These are phyloP conservation scores for Ogataea henricii DNA, from an alignment of 805 yeast genomes.

Conservation along the genomic window DNA sequence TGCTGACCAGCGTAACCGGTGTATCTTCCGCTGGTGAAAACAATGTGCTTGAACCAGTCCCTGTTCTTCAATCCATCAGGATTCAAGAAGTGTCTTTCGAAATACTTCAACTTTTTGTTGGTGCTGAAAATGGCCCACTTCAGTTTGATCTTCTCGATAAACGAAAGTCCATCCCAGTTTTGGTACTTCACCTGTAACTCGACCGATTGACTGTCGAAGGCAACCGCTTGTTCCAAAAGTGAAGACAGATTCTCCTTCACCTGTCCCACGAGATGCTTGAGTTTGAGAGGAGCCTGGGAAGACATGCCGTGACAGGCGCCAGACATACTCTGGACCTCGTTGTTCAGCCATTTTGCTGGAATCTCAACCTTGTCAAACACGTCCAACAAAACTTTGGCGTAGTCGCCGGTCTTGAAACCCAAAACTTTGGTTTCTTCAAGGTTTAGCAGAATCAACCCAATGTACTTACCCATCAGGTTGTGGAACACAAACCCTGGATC, in stretches of 20 bases:
- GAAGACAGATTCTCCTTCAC: constrained; percentile 31
- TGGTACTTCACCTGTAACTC: constrained; percentile 27
- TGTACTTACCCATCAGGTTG: constrained; percentile 52
- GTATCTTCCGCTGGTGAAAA: constrained; percentile 60
- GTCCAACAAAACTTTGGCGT: constrained; percentile 50
- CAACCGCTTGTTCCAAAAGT: constrained; percentile 25
- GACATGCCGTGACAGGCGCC: background rate
- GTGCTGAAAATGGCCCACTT: constrained; percentile 27
- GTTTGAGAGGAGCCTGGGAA: background rate
- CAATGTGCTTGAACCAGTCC: constrained; percentile 58
- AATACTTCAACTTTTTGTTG: constrained; percentile 42
- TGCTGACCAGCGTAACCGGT: constrained; percentile 64
- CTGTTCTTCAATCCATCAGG: constrained; percentile 51
- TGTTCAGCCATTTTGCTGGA: constrained; percentile 29
- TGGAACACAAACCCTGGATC: constrained; percentile 67
- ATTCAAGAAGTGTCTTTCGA: constrained; percentile 50
- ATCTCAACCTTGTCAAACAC: constrained; percentile 44
- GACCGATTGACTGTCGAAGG: constrained; percentile 29
- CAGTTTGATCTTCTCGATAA: constrained; percentile 32
- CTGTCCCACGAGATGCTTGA: constrained; percentile 30
- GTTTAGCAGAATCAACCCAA: constrained; percentile 51
- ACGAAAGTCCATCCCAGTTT: constrained; percentile 26
- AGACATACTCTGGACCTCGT: constrained; percentile 1
- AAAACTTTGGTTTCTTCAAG: constrained; percentile 52
- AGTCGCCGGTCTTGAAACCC: constrained; percentile 45